phyloP scores from a whole-genome alignment of 768 basidiomycete species.

The Clavulina sp. region DNA sequence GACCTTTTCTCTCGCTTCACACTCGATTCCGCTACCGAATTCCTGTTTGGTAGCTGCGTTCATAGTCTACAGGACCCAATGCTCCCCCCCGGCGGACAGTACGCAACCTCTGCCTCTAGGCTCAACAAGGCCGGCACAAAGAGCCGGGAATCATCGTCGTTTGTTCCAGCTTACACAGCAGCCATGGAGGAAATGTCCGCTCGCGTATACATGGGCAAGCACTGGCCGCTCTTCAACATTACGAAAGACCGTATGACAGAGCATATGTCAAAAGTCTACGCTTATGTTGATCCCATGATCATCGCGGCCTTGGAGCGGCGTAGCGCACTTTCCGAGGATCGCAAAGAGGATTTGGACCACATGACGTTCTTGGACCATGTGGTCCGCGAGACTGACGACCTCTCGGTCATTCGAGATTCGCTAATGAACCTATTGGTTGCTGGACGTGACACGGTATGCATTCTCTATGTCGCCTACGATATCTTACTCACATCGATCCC shows the following conservation, averaged over 20 bases:
- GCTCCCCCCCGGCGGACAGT: slow-evolving; percentile 17
- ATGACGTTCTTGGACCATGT: no score
- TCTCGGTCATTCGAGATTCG: slow-evolving; percentile 52
- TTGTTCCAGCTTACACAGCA: slow-evolving; percentile 27
- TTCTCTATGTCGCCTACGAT: neutral
- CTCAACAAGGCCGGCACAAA: slow-evolving; percentile 21
- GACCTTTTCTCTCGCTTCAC: slow-evolving; percentile 46
- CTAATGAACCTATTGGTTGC: slow-evolving; percentile 62
- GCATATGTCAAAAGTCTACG: neutral
- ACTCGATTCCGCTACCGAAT: slow-evolving; percentile 48
- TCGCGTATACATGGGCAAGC: slow-evolving; percentile 25
- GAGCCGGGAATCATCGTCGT: slow-evolving; percentile 14
- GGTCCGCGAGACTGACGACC: slow-evolving; percentile 31
- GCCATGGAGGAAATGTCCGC: slow-evolving; percentile 27
- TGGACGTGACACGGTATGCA: slow-evolving; percentile 53
- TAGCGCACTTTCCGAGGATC: slow-evolving; percentile 48
- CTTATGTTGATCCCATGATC: slow-evolving; percentile 1
- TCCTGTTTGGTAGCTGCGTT: slow-evolving; percentile 44
- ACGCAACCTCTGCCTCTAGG: slow-evolving; percentile 20
- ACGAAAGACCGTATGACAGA: slow-evolving; percentile 19
- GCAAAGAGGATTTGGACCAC: no score
- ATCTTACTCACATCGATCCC: neutral
- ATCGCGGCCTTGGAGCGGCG: slow-evolving; percentile 6
- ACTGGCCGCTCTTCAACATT: slow-evolving; percentile 30
- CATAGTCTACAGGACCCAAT: slow-evolving; percentile 33